These are phyloP conservation scores for Clausena lansium DNA, from an alignment of 345 rosid species.

Conservation along the genomic window DNA sequence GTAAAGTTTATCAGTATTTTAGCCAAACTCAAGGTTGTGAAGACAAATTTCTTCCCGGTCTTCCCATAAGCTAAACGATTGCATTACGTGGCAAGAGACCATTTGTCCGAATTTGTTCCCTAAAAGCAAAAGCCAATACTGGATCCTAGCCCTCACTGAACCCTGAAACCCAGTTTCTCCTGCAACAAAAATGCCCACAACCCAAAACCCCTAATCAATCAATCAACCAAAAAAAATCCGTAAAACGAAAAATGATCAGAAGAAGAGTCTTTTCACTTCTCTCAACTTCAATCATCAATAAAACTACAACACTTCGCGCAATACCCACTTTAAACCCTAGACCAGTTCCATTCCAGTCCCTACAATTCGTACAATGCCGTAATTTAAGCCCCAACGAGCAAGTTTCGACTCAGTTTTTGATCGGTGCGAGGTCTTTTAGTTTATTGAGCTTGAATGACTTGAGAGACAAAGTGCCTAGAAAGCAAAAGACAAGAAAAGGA, in stretches of 20 bases:
- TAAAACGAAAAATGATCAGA: constrained; percentile 36
- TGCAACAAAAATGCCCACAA: neutral
- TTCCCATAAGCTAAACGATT: too few species aligned
- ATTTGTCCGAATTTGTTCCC: neutral
- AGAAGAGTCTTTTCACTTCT: constrained; percentile 50
- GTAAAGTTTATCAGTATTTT: too few species aligned
- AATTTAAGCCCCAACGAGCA: constrained; percentile 4
- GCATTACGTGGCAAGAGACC: neutral
- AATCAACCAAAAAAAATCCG: neutral
- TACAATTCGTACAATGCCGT: constrained; percentile 15
- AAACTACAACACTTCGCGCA: constrained; percentile 14
- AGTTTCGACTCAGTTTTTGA: constrained; percentile 17
- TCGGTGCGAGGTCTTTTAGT: constrained; percentile 57
- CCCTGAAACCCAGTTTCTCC: neutral
- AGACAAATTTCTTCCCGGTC: too few species aligned
- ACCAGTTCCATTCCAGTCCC: constrained; percentile 18
- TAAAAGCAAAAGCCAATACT: neutral
- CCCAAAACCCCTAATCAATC: neutral
- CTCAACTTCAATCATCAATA: constrained; percentile 35
- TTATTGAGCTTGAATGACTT: constrained; percentile 83
- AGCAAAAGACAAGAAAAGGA: constrained; percentile 91
- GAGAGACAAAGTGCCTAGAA: constrained; percentile 81
- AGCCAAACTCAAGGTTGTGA: too few species aligned
- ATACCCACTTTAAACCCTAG: constrained; percentile 14
- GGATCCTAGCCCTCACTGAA: neutral